Conservation (phyloP, 2,329 filamentous ascomycete species). For the Coniochaeta sp. region DNA sequence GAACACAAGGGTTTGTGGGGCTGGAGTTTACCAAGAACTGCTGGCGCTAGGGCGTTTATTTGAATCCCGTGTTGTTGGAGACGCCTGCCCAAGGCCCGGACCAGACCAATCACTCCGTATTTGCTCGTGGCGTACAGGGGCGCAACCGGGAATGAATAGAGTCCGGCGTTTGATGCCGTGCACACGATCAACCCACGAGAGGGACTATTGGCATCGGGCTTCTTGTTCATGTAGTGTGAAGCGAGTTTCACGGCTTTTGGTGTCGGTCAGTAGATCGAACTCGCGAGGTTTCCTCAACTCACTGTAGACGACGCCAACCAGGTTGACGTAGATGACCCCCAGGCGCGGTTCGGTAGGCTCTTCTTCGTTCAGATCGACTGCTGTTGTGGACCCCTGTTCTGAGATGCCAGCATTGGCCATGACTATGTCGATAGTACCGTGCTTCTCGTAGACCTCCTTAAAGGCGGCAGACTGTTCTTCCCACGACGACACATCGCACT, state of each 20-base stretch:
- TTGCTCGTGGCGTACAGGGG: constrained; percentile 43
- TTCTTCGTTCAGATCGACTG: constrained; percentile 21
- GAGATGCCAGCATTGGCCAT: constrained; percentile 44
- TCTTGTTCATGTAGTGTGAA: constrained; percentile 41
- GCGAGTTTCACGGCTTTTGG: constrained; percentile 38
- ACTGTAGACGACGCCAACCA: constrained; percentile 36
- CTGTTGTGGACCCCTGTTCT: constrained; percentile 25
- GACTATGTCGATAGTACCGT: constrained; percentile 32
- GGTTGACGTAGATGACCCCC: constrained; percentile 28
- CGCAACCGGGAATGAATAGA: constrained; percentile 43
- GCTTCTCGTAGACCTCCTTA: constrained; percentile 13
- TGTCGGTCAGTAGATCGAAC: neutral
- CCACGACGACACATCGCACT: constrained; percentile 30
- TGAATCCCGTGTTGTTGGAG: constrained; percentile 34
- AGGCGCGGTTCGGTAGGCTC: constrained; percentile 20
- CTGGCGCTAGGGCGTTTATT: constrained; percentile 43
- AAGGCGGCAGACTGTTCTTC: constrained; percentile 21
- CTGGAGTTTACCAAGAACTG: constrained; percentile 33
- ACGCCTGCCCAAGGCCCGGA: constrained; percentile 34
- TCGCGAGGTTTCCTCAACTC: constrained; percentile 11
- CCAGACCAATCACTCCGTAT: constrained; percentile 38
- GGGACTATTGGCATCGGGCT: constrained; percentile 16
- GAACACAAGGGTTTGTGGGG: neutral
- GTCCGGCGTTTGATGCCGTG: constrained; percentile 44
- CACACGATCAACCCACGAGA: constrained; percentile 40